These are phyloP conservation scores for Udeniomyces megalosporus DNA, from an alignment of 768 basidiomycete species.

Conservation along the genomic window DNA sequence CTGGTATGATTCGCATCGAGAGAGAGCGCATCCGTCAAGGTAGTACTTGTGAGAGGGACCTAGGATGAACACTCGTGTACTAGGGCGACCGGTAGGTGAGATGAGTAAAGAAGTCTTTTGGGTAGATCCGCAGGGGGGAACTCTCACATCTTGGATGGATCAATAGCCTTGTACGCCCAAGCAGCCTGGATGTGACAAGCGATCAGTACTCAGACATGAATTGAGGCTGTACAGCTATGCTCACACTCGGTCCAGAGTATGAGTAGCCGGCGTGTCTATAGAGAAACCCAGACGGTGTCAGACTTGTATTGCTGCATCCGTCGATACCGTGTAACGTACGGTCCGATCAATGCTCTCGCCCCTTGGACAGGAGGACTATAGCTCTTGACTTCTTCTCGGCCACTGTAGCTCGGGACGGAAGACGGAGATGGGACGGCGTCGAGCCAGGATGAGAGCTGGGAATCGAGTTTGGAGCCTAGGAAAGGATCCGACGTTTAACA, in stretches of 20 bases:
- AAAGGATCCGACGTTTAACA: neutral
- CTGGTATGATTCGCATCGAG: slow-evolving; percentile 55
- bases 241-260: slow-evolving; percentile 64
- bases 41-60: slow-evolving; percentile 92
- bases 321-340: slow-evolving; percentile 41
- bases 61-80: slow-evolving; percentile 81
- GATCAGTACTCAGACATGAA: neutral
- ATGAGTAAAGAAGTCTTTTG: neutral
- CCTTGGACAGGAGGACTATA: slow-evolving; percentile 52
- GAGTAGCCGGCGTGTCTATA: slow-evolving; percentile 84
- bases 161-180: slow-evolving; percentile 87
- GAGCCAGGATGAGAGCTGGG: slow-evolving; percentile 47
- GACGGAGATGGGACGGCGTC: slow-evolving; percentile 38
- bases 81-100: slow-evolving; percentile 25
- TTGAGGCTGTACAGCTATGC: neutral
- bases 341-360: slow-evolving; percentile 81
- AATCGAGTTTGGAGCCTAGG: slow-evolving; percentile 32
- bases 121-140: neutral
- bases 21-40: slow-evolving; percentile 71
- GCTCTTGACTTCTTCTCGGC: neutral
- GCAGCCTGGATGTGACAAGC: slow-evolving; percentile 39
- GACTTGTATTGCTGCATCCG: too few relatives aligned
- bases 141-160: slow-evolving; percentile 31
- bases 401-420: slow-evolving; percentile 14
- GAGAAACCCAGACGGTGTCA: neutral